phyloP scores from a whole-genome alignment of 768 basidiomycete genomes.

The Amanita subjunquillea region DNA sequence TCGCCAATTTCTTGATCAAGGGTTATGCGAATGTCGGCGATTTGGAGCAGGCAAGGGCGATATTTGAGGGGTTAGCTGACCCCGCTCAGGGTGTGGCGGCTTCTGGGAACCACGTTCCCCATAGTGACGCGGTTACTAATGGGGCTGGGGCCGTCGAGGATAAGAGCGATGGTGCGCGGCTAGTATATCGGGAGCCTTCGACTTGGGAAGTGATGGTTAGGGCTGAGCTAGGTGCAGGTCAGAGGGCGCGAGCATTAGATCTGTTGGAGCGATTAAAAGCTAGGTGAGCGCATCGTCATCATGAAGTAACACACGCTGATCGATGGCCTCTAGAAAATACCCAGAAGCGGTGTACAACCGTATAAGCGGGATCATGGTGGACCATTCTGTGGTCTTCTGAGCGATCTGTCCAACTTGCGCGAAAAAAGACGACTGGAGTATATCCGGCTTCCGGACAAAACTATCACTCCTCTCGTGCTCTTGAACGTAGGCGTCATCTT shows the following conservation, averaged over 20 bases:
- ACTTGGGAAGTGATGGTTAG: slow-evolving; percentile 96
- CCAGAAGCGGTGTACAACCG: slow-evolving; percentile 72
- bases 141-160: background rate
- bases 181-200: slow-evolving; percentile 85
- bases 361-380: slow-evolving; percentile 73
- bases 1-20: slow-evolving; percentile 79
- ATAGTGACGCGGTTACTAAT: slow-evolving; percentile 29
- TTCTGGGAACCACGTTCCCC: slow-evolving; percentile 75
- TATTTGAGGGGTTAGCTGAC: slow-evolving; percentile 79
- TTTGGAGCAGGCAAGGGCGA: slow-evolving; percentile 56
- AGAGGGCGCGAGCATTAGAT: slow-evolving; percentile 56
- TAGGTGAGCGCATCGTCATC: slow-evolving; percentile 34
- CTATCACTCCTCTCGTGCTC: too few relatives aligned
- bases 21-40: slow-evolving; percentile 59
- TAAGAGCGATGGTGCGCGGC: slow-evolving; percentile 22
- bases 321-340: slow-evolving; percentile 39
- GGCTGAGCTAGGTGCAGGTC: slow-evolving; percentile 74
- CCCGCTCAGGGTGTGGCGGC: slow-evolving; percentile 81
- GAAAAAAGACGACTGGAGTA: too few relatives aligned
- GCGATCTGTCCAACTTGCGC: slow-evolving; percentile 10
- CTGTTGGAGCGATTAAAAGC: slow-evolving; percentile 65
- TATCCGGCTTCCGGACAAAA: too few relatives aligned
- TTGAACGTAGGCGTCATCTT: too few relatives aligned
- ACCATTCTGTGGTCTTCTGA: slow-evolving; percentile 43
- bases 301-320: background rate